Percentiles rank a stretch among this genome's conserved stretches.
These are phyloP conservation scores for Hamamelis virginiana DNA, from an alignment of 164 flowering plant genomes.

Conservation along the genomic window DNA sequence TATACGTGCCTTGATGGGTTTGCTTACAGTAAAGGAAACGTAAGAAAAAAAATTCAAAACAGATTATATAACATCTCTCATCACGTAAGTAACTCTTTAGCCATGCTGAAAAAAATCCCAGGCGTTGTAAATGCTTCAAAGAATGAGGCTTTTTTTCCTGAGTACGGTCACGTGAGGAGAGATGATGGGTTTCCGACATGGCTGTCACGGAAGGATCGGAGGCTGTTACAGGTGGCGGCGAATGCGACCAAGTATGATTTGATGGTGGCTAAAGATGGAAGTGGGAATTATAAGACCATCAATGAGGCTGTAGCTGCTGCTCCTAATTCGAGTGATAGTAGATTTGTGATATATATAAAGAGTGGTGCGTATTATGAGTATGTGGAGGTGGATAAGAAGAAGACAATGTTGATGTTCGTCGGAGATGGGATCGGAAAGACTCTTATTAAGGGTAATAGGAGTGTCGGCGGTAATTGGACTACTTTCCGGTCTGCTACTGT, in stretches of 20 bases:
- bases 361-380: slow-evolving; percentile 80
- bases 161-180: slow-evolving; percentile 32
- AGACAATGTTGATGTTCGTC: slow-evolving; percentile 66
- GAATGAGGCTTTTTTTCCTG: slow-evolving; percentile 38
- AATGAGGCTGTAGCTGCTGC: slow-evolving; percentile 73
- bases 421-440: slow-evolving; percentile 97
- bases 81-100: slow-evolving; percentile 72
- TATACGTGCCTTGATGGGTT: slow-evolving; percentile 91
- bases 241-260: slow-evolving; percentile 33
- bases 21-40: slow-evolving; percentile 29
- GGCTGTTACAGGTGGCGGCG: slow-evolving; percentile 43
- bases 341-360: slow-evolving; percentile 85
- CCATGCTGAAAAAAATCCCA: slow-evolving; percentile 58
- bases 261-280: slow-evolving; percentile 86
- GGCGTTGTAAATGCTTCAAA: slow-evolving; percentile 10
- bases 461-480: slow-evolving; percentile 75
- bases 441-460: slow-evolving; percentile 68
- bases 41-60: slow-evolving; percentile 34
- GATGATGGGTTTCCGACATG: slow-evolving; percentile 75
- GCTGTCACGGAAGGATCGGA: slow-evolving; percentile 52
- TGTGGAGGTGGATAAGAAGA: slow-evolving; percentile 62
- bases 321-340: slow-evolving; percentile 50
- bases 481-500: slow-evolving; percentile 93
- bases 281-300: slow-evolving; percentile 77
- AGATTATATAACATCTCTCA: slow-evolving; percentile 39